Percentiles rank a stretch among this genome's conserved stretches.
Evolutionary conservation across 31 red algal genomes (phyloP).

Genomic region (Bonnemaisonia californica): DNA sequence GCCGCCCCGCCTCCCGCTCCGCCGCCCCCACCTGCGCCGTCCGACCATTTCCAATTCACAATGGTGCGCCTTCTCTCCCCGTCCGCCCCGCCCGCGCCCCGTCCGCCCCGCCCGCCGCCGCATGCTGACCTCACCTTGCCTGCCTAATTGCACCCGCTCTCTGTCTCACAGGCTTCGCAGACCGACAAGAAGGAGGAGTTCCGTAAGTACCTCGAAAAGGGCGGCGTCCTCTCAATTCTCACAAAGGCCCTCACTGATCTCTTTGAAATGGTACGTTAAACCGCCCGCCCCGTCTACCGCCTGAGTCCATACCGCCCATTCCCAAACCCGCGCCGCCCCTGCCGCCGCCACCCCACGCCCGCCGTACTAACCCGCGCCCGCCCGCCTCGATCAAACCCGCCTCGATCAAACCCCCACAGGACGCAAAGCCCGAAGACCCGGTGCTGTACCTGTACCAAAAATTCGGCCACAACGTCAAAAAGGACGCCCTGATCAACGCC

Average conservation of each 20-base stretch:
- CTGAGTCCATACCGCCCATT: not conserved
- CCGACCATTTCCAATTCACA: no score
- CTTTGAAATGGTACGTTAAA: conserved; percentile 67
- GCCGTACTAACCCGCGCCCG: no score
- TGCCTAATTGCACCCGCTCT: no score
- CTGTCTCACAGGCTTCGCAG: conserved; percentile 26
- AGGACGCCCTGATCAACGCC: not conserved
- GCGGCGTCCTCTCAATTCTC: conserved; percentile 51
- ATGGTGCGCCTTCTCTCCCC: no score
- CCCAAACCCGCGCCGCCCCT: not conserved
- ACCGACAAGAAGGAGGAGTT: conserved; percentile 66
- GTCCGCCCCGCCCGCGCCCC: no score
- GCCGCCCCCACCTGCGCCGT: no score
- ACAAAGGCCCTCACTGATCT: conserved; percentile 69
- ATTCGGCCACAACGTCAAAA: conserved; percentile 36
- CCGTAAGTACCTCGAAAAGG: conserved; percentile 67
- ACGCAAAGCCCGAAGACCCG: conserved; percentile 49
- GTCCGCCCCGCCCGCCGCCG: no score
- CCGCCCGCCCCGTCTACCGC: not conserved
- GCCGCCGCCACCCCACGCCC: not conserved
- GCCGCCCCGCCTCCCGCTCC: not conserved
- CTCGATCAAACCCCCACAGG: no score
- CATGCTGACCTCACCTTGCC: no score
- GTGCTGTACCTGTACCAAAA: conserved; percentile 36
- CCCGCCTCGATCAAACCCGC: no score